These are phyloP conservation scores for Pharus latifolius DNA, from an alignment of 176 grass and related monocot species.

Conservation along the genomic window DNA sequence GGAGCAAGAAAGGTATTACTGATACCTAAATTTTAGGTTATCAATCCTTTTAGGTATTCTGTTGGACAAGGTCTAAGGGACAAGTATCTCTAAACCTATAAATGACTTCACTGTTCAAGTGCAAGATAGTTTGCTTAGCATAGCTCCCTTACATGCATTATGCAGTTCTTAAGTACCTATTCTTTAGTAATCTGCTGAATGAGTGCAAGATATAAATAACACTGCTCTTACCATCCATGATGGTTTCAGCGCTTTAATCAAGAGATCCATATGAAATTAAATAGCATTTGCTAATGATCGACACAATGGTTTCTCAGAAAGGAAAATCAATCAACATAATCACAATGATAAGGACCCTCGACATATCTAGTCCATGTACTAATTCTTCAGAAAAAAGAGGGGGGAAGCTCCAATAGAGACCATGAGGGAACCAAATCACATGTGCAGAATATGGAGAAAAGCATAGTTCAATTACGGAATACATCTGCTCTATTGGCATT, in stretches of 20 bases:
- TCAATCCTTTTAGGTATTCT: no score
- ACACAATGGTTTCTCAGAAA: no score
- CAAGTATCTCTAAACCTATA: background rate
- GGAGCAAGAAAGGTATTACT: no score
- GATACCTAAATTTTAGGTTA: no score
- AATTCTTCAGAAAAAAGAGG: background rate
- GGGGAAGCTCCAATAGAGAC: background rate
- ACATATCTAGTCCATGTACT: background rate
- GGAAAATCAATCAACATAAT: no score
- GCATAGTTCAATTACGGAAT: background rate
- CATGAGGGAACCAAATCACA: background rate
- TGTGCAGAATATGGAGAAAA: background rate
- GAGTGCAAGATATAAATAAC: no score
- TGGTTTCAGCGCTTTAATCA: background rate
- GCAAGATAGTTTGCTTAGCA: background rate
- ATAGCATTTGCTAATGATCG: background rate
- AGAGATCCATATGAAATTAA: background rate
- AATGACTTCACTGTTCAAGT: no score
- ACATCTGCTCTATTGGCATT: background rate
- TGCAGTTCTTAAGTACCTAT: background rate
- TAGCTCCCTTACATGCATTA: background rate
- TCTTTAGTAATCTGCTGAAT: background rate
- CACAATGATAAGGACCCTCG: background rate
- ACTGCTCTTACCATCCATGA: no score
- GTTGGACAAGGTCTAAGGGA: no score